Evolutionary conservation across 2,329 filamentous ascomycete species (phyloP), one percentile per base, ranked within the genome.

Genomic region (Trichoderma koningii): DNA sequence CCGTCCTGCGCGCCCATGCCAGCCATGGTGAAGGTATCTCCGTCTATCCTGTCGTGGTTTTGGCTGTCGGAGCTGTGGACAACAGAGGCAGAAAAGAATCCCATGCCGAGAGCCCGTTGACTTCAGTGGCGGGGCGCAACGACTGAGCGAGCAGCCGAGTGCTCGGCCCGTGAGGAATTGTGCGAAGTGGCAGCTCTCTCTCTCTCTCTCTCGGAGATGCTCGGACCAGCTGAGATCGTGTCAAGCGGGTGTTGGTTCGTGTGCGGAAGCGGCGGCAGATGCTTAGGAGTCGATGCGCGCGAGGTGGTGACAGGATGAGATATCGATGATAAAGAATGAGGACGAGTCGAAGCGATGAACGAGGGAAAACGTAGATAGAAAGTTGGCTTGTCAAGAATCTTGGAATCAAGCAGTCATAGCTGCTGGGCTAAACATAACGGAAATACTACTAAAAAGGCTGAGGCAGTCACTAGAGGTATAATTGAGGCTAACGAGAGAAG

Each of bases 11-110:
- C 72, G 55, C 70, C 66, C 64, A 75, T 71, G 51, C 71, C 70
- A 48, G 74, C 68, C 68, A 76, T 71, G 26, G 70, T 69, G 38
- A 71, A 71, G 23, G 73, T 71, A 67, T 76, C 72, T 55, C 69
- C 70, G 42, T 70, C 69, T 66, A 74, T 66, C 69, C 71, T 69
- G 55, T 73, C 72, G 68, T 74, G 69, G 64, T 71, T 70, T 47
- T 74, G 72, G 50, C 69, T 66, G 45, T 55, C 51, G 17, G 67
- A 64, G 53, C 66, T 68, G 62, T 66, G 52, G 19, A 53, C 56
- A 23, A 60, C 63, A 50, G 50, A 52, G 26, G 50, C 19, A 34
- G 53, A 59, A 23, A 68, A 34, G 51, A 66, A 66, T 45, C 61
- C 59, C 67, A 70, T 70, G 48, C 26, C 65, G 66, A 26, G 28